phyloP scores from a whole-genome alignment of 176 grass and related monocot species.

The Carex myosuroides region DNA sequence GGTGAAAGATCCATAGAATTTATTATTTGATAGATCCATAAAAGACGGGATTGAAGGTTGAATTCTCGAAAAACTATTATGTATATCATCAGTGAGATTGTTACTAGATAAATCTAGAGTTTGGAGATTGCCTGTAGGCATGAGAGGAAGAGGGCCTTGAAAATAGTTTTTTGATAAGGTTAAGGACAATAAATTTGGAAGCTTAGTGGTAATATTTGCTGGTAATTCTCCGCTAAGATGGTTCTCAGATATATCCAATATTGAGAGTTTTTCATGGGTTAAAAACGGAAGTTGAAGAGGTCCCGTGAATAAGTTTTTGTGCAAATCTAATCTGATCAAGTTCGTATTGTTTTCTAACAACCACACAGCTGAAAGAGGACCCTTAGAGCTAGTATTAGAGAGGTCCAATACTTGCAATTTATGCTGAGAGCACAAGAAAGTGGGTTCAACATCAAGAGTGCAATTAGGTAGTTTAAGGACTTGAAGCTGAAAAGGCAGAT shows the following conservation, averaged over 20 bases:
- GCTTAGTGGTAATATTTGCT: neutral
- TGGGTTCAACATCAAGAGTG: constrained; percentile 10
- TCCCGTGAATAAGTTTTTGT: constrained; percentile 24
- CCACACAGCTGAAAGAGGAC: constrained; percentile 17
- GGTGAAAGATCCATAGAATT: neutral
- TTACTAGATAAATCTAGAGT: constrained; percentile 17
- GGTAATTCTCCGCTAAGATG: neutral
- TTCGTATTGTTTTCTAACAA: constrained; percentile 20
- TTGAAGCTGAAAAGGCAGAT: too few species aligned
- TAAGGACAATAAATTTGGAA: neutral
- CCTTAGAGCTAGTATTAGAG: neutral
- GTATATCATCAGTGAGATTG: constrained; percentile 16
- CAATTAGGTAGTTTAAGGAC: constrained; percentile 17
- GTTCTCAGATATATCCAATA: constrained; percentile 23
- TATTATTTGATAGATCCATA: neutral
- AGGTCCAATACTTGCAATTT: too few species aligned
- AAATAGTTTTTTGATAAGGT: neutral
- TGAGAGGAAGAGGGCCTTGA: neutral
- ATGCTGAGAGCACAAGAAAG: constrained; percentile 12
- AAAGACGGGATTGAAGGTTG: neutral
- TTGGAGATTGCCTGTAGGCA: neutral
- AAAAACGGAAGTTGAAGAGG: neutral
- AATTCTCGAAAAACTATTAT: neutral
- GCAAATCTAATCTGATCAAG: neutral
- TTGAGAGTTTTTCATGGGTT: neutral